Conservation (phyloP, 2,329 filamentous ascomycete genomes). For the Diaporthe vaccinii region DNA sequence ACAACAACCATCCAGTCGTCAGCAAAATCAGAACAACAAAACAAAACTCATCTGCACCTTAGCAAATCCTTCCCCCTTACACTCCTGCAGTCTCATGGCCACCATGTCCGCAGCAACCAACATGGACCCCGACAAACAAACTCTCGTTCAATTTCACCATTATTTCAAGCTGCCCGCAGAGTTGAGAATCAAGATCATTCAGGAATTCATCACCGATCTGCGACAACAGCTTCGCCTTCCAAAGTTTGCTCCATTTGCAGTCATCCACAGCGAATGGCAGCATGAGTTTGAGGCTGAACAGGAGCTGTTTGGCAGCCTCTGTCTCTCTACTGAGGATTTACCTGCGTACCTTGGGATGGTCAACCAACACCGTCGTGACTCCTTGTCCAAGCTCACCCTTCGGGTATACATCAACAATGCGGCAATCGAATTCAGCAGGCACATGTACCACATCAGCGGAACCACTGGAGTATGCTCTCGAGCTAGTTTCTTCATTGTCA, state of each 20-base stretch:
- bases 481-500: not conserved
- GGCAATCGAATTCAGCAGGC: accelerated
- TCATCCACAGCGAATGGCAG: not conserved
- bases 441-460: accelerated
- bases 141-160: not conserved
- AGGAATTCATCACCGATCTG: not conserved
- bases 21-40: not conserved
- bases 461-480: not conserved
- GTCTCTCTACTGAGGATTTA: not conserved
- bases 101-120: not conserved
- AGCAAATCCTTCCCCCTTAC: not conserved
- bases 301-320: not conserved
- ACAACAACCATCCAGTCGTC: too few relatives aligned
- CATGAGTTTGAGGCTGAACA: not conserved
- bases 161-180: not conserved
- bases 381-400: not conserved
- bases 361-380: not conserved
- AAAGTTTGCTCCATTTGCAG: not conserved
- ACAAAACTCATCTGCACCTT: too few relatives aligned
- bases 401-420: not conserved
- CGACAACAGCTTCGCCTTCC: accelerated
- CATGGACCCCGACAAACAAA: not conserved
- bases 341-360: not conserved
- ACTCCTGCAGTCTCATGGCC: not conserved
- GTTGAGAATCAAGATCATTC: not conserved